phyloP scores from a whole-genome alignment of 805 yeast species.

The Candida insectorum region DNA sequence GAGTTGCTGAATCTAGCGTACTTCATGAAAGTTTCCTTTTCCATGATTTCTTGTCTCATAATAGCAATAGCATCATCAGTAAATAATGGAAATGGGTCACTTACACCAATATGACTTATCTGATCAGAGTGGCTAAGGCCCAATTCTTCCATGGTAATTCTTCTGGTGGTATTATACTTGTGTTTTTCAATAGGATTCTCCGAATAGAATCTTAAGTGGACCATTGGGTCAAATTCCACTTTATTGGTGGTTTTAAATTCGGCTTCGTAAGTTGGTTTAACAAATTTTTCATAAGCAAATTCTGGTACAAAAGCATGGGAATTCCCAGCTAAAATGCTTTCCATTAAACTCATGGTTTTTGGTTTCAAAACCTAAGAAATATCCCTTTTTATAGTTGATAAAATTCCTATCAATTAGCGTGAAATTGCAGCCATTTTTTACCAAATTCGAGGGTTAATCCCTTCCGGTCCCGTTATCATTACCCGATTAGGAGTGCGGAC shows the following conservation, averaged over 20 bases:
- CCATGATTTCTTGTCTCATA: conserved; percentile 54
- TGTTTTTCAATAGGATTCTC: conserved; percentile 8
- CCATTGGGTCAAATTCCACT: conserved; percentile 27
- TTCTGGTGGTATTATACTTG: conserved; percentile 22
- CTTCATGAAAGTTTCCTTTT: conserved; percentile 42
- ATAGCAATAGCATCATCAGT: conserved; percentile 57
- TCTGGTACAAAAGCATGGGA: conserved; percentile 18
- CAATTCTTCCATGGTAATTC: conserved; percentile 46
- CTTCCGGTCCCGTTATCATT: too few relatives aligned
- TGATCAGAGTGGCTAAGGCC: conserved; percentile 44
- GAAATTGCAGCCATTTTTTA: too few relatives aligned
- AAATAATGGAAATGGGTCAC: conserved; percentile 59
- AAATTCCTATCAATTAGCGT: too few relatives aligned
- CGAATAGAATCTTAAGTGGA: conserved; percentile 28
- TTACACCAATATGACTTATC: conserved; percentile 53
- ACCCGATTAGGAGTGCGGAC: too few relatives aligned
- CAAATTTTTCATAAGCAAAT: conserved; percentile 26
- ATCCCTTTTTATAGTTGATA: too few relatives aligned
- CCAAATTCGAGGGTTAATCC: too few relatives aligned
- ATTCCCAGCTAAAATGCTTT: not conserved
- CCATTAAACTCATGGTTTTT: not conserved
- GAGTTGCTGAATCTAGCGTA: conserved; percentile 41
- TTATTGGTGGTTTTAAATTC: conserved; percentile 1
- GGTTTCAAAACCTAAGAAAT: too few relatives aligned
- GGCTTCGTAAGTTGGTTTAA: conserved; percentile 26